Percentiles rank a stretch among this genome's conserved stretches.
Conservation (phyloP, 106 monocot genomes). For the Apostasia ramifera region DNA sequence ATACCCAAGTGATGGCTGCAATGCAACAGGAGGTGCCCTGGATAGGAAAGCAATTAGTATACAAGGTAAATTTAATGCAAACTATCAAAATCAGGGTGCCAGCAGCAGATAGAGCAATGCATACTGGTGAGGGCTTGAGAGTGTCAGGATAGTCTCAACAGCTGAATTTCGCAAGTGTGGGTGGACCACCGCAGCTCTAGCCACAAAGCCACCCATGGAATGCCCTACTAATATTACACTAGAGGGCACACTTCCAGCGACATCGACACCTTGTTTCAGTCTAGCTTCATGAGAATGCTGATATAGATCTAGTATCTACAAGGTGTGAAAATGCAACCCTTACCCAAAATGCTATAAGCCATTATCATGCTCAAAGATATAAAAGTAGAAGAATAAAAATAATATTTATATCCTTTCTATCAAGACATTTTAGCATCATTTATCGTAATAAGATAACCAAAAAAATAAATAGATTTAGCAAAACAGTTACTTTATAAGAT, state of each 20-base stretch:
- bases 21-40: slow-evolving; percentile 93
- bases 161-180: slow-evolving; percentile 63
- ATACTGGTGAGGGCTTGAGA: slow-evolving; percentile 97
- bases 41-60: slow-evolving; percentile 25
- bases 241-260: slow-evolving; percentile 48
- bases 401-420: too few relatives aligned
- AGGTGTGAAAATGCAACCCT: slow-evolving; percentile 8
- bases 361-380: too few relatives aligned
- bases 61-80: slow-evolving; percentile 8
- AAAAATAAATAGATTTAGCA: too few relatives aligned
- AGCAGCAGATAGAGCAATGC: slow-evolving; percentile 7
- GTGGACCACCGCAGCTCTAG: slow-evolving; percentile 82
- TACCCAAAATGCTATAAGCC: background rate
- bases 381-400: too few relatives aligned
- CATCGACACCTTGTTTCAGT: slow-evolving; percentile 40
- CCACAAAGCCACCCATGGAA: slow-evolving; percentile 99
- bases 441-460: too few relatives aligned
- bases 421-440: too few relatives aligned
- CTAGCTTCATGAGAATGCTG: slow-evolving; percentile 46
- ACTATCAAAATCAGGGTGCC: slow-evolving; percentile 5
- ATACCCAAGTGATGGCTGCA: slow-evolving; percentile 92
- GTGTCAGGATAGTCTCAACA: slow-evolving; percentile 89
- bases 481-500: too few relatives aligned
- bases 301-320: slow-evolving; percentile 89
- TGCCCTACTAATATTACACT: slow-evolving; percentile 95